Base-by-base conservation (phyloP, 768 basidiomycete genomes). In the Tulasnella sp. region DNA sequence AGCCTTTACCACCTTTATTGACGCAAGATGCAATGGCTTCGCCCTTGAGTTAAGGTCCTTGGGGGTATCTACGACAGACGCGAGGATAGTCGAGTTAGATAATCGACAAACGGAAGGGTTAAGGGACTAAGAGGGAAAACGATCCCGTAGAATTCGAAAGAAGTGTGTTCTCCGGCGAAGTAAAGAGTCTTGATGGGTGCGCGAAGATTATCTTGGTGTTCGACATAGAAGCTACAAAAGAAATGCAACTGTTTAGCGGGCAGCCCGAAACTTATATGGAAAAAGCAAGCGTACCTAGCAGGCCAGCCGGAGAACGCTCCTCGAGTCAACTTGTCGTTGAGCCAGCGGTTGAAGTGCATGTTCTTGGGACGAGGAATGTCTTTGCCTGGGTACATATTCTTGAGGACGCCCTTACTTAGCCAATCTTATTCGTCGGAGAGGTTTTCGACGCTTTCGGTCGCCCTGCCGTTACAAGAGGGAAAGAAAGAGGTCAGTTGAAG, bases 241-340 rank as follows among this genome's bases (percentile, higher is more conserved):
- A 42, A 15, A 17, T 1, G 29, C 22, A 40, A 40, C 40, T 1
- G 1, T n/a, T n/a, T n/a, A n/a, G n/a, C n/a, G 19, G 29, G 38
- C 34, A 39, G 17, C n/a, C 25, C 9, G 58, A 34, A 34, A n/a
- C 5, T 5, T 6, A 25, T 9, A 34, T 6, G 58, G 17, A 34
- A 1, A 3, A 68, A n/a, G 25, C 25, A 68, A 14, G n/a, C 67
- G 78, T 90, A 90, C 3, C 88, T 85, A 0, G 91, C 85, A 0
- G 90, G 90, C 90, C 90, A 91, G 77, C 91, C 92, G 29, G 88
- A 89, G 79, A 89, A 92, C 3, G 89, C 88, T 4, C 89, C 89
- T 25, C 89, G 85, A 81, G 85, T 89, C 40, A 87, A 82, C 3
- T 86, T 85, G 79, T 91, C 85, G 12, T 81, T 81, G 68, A 84